Evolutionary conservation across 1,284 basidiomycete species (phyloP).

Genomic region (Irpex sp.): DNA sequence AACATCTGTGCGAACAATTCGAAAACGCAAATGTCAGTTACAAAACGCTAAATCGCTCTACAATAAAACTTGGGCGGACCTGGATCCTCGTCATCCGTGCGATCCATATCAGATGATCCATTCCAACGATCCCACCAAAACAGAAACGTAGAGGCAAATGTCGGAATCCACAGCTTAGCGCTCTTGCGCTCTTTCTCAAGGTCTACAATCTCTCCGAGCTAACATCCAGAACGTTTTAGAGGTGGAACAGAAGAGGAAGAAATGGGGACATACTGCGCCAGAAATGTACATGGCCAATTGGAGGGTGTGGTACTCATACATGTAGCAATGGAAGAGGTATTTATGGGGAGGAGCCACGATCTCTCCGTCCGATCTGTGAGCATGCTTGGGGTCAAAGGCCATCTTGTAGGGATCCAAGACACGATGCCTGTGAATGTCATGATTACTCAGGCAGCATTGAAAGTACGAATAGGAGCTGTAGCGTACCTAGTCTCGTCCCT

Average conservation of each 20-base stretch:
- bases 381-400: slow-evolving; percentile 49
- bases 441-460: not conserved
- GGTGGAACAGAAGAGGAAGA: not conserved
- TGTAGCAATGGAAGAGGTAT: slow-evolving; percentile 64
- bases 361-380: not conserved
- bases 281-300: slow-evolving; percentile 24
- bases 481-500: slow-evolving; percentile 47
- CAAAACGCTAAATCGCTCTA: too few relatives aligned
- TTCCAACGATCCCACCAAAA: slow-evolving; percentile 44
- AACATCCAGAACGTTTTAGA: not conserved
- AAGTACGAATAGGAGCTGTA: too few relatives aligned
- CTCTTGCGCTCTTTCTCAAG: slow-evolving; percentile 52
- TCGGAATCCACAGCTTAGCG: slow-evolving; percentile 69
- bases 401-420: slow-evolving; percentile 71
- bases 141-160: slow-evolving; percentile 31
- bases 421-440: slow-evolving; percentile 38
- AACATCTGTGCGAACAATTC: slow-evolving; percentile 34
- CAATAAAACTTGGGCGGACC: slow-evolving; percentile 25
- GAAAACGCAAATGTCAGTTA: too few relatives aligned
- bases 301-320: slow-evolving; percentile 55
- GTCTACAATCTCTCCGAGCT: slow-evolving; percentile 53
- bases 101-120: slow-evolving; percentile 39
- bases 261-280: slow-evolving; percentile 24
- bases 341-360: slow-evolving; percentile 52
- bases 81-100: slow-evolving; percentile 53